Conservation (phyloP, 345 rosid species). For the Eutrema heterophyllum region DNA sequence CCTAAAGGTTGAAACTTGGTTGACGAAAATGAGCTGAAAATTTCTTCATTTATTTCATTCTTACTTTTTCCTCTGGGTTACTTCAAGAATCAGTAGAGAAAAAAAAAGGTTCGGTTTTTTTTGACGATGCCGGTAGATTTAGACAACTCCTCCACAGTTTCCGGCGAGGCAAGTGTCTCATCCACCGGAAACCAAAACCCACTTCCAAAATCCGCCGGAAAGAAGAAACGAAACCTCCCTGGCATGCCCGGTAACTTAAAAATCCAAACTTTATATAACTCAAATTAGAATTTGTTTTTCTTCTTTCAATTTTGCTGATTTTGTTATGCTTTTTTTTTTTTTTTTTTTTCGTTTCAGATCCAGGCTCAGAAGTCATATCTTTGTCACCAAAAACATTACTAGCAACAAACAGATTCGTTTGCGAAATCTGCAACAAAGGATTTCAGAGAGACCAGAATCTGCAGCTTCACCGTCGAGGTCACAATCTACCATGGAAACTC, state of each 20-base stretch:
- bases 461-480: constrained; percentile 39
- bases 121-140: constrained; percentile 56
- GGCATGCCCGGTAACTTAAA: constrained; percentile 79
- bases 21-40: constrained; percentile 21
- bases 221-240: constrained; percentile 93
- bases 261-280: not conserved
- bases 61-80: not conserved
- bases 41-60: constrained; percentile 15
- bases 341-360: constrained; percentile 11
- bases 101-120: not conserved
- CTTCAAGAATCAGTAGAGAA: constrained; percentile 15
- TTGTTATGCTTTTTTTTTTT: not conserved
- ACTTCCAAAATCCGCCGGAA: constrained; percentile 44
- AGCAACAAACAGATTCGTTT: constrained; percentile 37
- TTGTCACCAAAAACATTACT: constrained; percentile 36
- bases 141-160: constrained; percentile 84
- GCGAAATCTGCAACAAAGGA: constrained; percentile 42
- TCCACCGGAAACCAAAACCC: constrained; percentile 66
- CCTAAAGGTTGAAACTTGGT: constrained; percentile 32
- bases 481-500: constrained; percentile 41
- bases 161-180: constrained; percentile 87
- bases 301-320: not conserved
- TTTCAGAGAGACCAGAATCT: constrained; percentile 47
- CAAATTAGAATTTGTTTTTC: not conserved
- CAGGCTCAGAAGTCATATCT: constrained; percentile 37